A percentile compares a stretch with the other conserved stretches of the same genome.
phyloP scores from a whole-genome alignment of 1,284 basidiomycete species.

The Taiwanofungus camphoratus region DNA sequence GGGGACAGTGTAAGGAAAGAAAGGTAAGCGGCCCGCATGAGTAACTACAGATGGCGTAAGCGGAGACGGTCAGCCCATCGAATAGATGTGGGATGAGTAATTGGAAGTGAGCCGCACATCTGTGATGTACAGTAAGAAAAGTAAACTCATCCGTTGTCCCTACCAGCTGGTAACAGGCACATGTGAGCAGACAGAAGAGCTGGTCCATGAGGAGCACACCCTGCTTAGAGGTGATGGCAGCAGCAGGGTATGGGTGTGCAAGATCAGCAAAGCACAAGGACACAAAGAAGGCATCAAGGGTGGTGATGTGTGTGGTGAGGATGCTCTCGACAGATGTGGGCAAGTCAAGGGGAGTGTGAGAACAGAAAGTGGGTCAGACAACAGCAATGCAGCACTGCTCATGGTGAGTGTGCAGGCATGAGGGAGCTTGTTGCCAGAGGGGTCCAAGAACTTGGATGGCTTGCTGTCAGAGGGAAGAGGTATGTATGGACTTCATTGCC shows the following conservation, averaged over 20 bases:
- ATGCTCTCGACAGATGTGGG: constrained; percentile 66
- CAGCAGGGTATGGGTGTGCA: constrained; percentile 75
- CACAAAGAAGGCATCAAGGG: constrained; percentile 70
- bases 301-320: constrained; percentile 58
- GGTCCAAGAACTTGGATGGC: too few relatives aligned
- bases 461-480: too few relatives aligned
- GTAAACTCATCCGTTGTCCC: too few relatives aligned
- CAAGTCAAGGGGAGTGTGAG: constrained; percentile 51
- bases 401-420: constrained; percentile 4
- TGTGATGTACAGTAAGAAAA: too few relatives aligned
- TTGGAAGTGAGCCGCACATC: too few relatives aligned
- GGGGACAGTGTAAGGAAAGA: too few relatives aligned
- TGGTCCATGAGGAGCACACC: constrained; percentile 86
- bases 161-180: constrained; percentile 61
- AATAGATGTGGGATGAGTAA: too few relatives aligned
- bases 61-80: too few relatives aligned
- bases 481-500: too few relatives aligned
- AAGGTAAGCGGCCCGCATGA: too few relatives aligned
- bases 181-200: constrained; percentile 61
- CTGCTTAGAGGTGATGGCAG: constrained; percentile 81
- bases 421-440: too few relatives aligned
- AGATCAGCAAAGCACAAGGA: constrained; percentile 70
- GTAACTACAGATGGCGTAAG: too few relatives aligned
- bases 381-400: constrained; percentile 10
- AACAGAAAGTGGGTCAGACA: constrained; percentile 11